Conservation (phyloP, 768 basidiomycete species). For the Rhodotorula diobovata region DNA sequence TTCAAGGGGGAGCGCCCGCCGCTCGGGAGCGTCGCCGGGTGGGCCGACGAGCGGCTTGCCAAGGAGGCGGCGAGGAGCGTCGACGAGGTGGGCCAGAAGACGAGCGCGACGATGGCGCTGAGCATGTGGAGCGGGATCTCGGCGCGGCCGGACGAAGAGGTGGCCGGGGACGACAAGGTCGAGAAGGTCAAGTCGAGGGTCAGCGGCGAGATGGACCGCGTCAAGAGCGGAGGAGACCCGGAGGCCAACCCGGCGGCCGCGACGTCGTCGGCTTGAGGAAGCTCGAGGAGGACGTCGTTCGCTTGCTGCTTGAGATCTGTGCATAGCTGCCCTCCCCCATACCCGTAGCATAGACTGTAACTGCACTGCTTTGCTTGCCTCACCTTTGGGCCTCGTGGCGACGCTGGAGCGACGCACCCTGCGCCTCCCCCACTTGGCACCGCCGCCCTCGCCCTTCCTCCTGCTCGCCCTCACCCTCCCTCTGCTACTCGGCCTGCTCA, state of each 20-base stretch:
- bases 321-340: too few relatives aligned
- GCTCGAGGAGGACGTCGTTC: neutral
- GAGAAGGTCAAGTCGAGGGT: slow-evolving; percentile 2
- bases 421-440: too few relatives aligned
- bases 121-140: slow-evolving; percentile 45
- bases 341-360: too few relatives aligned
- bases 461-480: too few relatives aligned
- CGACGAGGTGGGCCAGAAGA: slow-evolving; percentile 46
- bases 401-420: too few relatives aligned
- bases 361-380: too few relatives aligned
- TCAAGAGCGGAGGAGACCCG: too few relatives aligned
- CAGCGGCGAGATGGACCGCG: neutral
- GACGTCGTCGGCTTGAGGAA: neutral
- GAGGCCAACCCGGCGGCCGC: too few relatives aligned
- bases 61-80: slow-evolving; percentile 45
- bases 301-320: neutral
- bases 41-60: slow-evolving; percentile 41
- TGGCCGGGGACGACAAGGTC: slow-evolving; percentile 43
- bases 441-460: neutral
- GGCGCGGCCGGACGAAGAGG: slow-evolving; percentile 44
- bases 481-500: neutral
- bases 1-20: slow-evolving; percentile 46
- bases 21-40: slow-evolving; percentile 43
- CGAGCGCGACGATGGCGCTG: slow-evolving; percentile 41
- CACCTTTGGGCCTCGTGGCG: too few relatives aligned